phyloP scores from a whole-genome alignment of 768 basidiomycete genomes.

The Arthromyces matolae region DNA sequence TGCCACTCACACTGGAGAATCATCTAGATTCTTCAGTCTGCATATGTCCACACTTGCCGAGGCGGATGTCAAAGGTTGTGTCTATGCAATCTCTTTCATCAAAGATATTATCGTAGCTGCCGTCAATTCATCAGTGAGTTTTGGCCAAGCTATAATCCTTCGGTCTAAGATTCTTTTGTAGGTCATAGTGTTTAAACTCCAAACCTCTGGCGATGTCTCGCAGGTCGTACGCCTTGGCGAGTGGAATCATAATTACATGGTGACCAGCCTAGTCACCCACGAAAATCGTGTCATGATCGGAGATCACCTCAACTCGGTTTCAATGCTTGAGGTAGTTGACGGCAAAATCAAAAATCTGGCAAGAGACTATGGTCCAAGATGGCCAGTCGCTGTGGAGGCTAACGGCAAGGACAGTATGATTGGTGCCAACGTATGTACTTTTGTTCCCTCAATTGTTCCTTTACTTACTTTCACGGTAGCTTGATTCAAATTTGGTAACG shows the following conservation, averaged over 20 bases:
- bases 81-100: conserved; percentile 57
- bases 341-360: conserved; percentile 51
- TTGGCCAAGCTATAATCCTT: neutral
- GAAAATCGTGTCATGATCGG: conserved; percentile 61
- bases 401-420: conserved; percentile 54
- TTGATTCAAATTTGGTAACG: conserved; percentile 62
- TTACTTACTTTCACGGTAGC: conserved; percentile 33
- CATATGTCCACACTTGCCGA: conserved; percentile 41
- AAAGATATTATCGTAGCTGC: conserved; percentile 59
- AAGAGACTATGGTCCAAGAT: conserved; percentile 72
- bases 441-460: conserved; percentile 7
- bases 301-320: conserved; percentile 78
- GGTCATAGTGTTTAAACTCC: conserved; percentile 41
- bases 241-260: conserved; percentile 84
- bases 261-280: conserved; percentile 60
- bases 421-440: conserved; percentile 64
- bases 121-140: conserved; percentile 71
- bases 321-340: conserved; percentile 52
- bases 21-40: conserved; percentile 21
- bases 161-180: conserved; percentile 19
- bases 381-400: conserved; percentile 66
- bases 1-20: conserved; percentile 24
- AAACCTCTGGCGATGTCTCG: conserved; percentile 18
- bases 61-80: conserved; percentile 54
- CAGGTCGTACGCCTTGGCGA: conserved; percentile 41